Conservation (phyloP, 768 basidiomycete species). For the Russula emetica region DNA sequence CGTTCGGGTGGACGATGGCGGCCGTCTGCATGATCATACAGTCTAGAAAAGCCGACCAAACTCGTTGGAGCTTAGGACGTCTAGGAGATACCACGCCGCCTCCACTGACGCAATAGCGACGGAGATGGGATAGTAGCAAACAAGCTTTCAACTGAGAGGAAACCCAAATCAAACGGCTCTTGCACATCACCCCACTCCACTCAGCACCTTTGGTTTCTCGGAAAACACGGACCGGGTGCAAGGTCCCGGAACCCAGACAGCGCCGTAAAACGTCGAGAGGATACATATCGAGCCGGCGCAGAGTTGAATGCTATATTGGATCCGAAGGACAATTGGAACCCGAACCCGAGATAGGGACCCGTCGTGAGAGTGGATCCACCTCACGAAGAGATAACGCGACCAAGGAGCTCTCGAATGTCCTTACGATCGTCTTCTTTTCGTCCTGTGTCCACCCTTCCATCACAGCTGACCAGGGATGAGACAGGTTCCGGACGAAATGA, state of each 20-base stretch:
- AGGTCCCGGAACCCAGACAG: conserved; percentile 17
- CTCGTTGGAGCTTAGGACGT: no score
- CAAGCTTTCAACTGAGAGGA: conserved; percentile 23
- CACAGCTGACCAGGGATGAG: conserved; percentile 7
- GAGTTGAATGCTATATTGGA: conserved; percentile 10
- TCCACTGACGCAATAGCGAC: conserved; percentile 6
- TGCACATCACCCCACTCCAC: not conserved
- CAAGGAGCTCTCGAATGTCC: not conserved
- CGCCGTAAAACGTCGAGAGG: not conserved
- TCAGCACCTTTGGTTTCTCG: not conserved
- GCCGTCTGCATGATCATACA: not conserved
- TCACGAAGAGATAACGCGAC: conserved; percentile 5
- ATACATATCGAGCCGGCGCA: not conserved
- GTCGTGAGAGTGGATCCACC: conserved; percentile 22
- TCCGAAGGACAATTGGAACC: conserved; percentile 10
- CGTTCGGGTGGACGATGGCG: not conserved
- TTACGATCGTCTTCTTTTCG: conserved; percentile 2
- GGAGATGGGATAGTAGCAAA: not conserved
- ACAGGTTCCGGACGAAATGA: not conserved
- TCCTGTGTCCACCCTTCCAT: conserved; percentile 2
- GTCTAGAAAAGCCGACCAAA: not conserved
- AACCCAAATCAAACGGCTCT: conserved; percentile 11
- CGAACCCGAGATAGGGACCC: conserved; percentile 9
- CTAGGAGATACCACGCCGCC: not conserved
- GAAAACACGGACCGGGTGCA: conserved; percentile 16